Conservation (phyloP, 148 eudicot species). For the Cornus kousa region DNA sequence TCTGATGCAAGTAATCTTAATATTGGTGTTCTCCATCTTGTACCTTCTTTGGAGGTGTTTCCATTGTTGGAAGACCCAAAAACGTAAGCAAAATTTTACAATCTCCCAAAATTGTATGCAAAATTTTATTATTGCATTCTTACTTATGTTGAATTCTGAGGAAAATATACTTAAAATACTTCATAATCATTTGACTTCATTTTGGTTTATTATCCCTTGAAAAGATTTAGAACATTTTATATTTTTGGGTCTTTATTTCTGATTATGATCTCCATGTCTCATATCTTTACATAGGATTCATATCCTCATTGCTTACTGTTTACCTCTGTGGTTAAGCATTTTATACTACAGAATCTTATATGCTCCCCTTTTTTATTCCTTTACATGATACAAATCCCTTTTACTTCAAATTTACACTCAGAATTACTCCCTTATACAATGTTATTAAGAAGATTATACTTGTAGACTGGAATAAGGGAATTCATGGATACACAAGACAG, state of each 20-base stretch:
- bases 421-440: not conserved
- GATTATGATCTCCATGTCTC: not conserved
- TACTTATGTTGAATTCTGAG: not conserved
- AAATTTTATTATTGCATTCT: slow-evolving; percentile 11
- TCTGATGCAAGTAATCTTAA: slow-evolving; percentile 91
- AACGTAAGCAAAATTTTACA: slow-evolving; percentile 47
- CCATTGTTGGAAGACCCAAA: slow-evolving; percentile 79
- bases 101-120: slow-evolving; percentile 59
- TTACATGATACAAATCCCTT: too few species aligned
- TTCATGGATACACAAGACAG: too few species aligned
- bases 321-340: not conserved
- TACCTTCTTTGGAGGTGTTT: slow-evolving; percentile 90
- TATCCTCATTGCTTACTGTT: not conserved
- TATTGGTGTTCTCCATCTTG: slow-evolving; percentile 97
- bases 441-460: too few species aligned
- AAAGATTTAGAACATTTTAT: not conserved
- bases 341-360: not conserved
- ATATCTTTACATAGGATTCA: not conserved
- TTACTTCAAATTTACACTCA: too few species aligned
- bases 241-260: not conserved
- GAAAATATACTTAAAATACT: not conserved
- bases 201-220: not conserved
- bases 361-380: too few species aligned
- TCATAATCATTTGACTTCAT: not conserved
- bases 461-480: too few species aligned